phyloP scores from a whole-genome alignment of 371 early-diverging fungal species.

The Nematocida sp. region DNA sequence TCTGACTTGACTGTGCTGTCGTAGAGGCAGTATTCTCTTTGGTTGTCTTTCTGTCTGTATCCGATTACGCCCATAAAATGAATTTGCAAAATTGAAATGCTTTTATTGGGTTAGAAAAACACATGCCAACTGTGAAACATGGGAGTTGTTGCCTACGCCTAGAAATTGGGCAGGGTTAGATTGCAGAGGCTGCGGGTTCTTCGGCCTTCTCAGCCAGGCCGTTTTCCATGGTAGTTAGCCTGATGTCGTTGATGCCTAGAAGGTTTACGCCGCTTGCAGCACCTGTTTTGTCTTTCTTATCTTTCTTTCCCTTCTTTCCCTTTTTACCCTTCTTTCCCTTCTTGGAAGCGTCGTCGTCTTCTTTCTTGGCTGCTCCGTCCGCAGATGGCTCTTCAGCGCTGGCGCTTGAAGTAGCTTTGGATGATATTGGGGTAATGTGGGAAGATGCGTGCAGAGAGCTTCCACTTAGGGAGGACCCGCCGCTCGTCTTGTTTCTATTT shows the following conservation, averaged over 20 bases:
- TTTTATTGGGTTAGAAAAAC: too few species aligned
- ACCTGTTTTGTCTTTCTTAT: too few species aligned
- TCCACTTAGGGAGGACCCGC: not conserved
- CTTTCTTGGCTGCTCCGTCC: not conserved
- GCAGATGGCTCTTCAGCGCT: not conserved
- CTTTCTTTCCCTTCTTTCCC: not conserved
- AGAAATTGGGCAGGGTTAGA: too few species aligned
- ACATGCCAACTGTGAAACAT: too few species aligned
- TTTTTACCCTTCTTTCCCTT: not conserved
- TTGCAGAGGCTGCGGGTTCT: not conserved
- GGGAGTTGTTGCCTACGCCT: not conserved
- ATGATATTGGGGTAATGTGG: not conserved
- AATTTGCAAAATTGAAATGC: too few species aligned
- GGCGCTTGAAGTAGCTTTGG: not conserved
- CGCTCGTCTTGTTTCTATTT: too few species aligned
- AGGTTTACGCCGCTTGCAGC: too few species aligned
- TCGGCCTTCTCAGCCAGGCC: not conserved
- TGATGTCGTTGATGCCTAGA: slow-evolving; percentile 21
- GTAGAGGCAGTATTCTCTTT: slow-evolving; percentile 57
- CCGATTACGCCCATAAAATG: slow-evolving; percentile 49
- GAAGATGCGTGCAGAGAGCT: too few species aligned
- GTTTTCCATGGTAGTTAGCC: not conserved
- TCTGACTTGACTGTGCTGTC: slow-evolving; percentile 33
- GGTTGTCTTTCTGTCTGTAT: slow-evolving; percentile 50
- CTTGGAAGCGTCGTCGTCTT: not conserved